Percentiles rank a stretch among this genome's conserved stretches.
phyloP scores from a whole-genome alignment of 768 basidiomycete species.

The Boletus edulis region DNA sequence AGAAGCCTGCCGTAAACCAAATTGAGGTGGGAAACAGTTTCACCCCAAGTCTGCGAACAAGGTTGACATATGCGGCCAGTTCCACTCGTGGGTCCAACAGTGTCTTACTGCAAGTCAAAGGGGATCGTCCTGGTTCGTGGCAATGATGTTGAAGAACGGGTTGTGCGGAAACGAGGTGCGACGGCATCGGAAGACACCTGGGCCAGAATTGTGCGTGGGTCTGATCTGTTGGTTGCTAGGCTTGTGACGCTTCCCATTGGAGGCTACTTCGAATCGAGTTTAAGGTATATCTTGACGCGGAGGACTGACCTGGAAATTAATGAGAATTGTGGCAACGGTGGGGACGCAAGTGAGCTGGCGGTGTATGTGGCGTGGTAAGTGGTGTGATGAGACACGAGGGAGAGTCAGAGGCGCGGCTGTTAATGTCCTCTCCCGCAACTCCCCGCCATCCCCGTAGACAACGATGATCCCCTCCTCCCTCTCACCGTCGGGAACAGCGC shows the following conservation, averaged over 20 bases:
- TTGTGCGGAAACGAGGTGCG: slow-evolving; percentile 54
- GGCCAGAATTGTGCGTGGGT: slow-evolving; percentile 37
- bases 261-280: slow-evolving; percentile 47
- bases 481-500: slow-evolving; percentile 5
- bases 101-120: slow-evolving; percentile 56
- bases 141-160: slow-evolving; percentile 35
- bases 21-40: slow-evolving; percentile 17
- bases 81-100: slow-evolving; percentile 83
- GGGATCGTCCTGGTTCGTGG: slow-evolving; percentile 62
- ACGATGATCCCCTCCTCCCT: slow-evolving; percentile 22
- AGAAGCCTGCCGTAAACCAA: slow-evolving; percentile 30
- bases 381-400: background rate
- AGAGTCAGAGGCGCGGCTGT: background rate
- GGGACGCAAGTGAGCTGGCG: background rate
- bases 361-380: slow-evolving; percentile 1
- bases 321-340: background rate
- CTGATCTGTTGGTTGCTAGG: slow-evolving; percentile 53
- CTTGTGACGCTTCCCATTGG: slow-evolving; percentile 50
- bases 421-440: slow-evolving; percentile 17
- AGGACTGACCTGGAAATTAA: slow-evolving; percentile 36
- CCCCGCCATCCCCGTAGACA: slow-evolving; percentile 12
- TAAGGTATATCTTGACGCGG: too few relatives aligned
- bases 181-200: background rate
- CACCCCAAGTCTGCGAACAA: background rate
- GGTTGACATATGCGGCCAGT: slow-evolving; percentile 34